Evolutionary conservation across 2,329 filamentous ascomycete species (phyloP).

Genomic region (Talaromyces sp.): DNA sequence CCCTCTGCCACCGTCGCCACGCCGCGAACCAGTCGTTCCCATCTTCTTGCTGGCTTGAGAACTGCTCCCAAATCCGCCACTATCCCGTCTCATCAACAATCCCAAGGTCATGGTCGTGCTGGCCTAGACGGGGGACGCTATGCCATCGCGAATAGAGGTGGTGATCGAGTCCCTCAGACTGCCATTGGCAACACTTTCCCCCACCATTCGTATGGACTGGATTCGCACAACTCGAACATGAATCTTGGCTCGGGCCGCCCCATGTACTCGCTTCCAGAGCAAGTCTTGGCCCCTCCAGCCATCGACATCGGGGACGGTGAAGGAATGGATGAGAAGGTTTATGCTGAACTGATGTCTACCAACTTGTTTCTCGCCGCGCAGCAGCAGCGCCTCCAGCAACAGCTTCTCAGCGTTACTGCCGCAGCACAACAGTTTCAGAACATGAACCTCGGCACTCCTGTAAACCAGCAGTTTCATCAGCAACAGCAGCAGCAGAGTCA

Average conservation of each 20-base stretch:
- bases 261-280: slow-evolving; percentile 69
- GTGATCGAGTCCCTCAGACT: slow-evolving; percentile 52
- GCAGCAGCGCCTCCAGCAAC: slow-evolving; percentile 90
- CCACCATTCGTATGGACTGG: slow-evolving; percentile 33
- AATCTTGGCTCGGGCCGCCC: slow-evolving; percentile 42
- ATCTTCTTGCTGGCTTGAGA: slow-evolving; percentile 85
- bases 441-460: slow-evolving; percentile 55
- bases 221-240: slow-evolving; percentile 16
- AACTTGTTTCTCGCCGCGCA: slow-evolving; percentile 91
- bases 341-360: slow-evolving; percentile 83
- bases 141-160: slow-evolving; percentile 30
- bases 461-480: slow-evolving; percentile 39
- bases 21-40: slow-evolving; percentile 88
- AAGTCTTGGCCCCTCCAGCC: slow-evolving; percentile 64
- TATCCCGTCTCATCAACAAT: slow-evolving; percentile 61
- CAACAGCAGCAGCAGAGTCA: slow-evolving; percentile 46
- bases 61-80: slow-evolving; percentile 85
- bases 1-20: slow-evolving; percentile 67
- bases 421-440: slow-evolving; percentile 78
- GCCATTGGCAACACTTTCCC: slow-evolving; percentile 52
- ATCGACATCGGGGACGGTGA: slow-evolving; percentile 64
- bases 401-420: slow-evolving; percentile 76
- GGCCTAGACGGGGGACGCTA: slow-evolving; percentile 45
- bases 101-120: slow-evolving; percentile 40
- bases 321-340: slow-evolving; percentile 77